Evolutionary conservation across 2,329 filamentous ascomycete genomes (phyloP).

Genomic region (Pseudocercospora eumusae): DNA sequence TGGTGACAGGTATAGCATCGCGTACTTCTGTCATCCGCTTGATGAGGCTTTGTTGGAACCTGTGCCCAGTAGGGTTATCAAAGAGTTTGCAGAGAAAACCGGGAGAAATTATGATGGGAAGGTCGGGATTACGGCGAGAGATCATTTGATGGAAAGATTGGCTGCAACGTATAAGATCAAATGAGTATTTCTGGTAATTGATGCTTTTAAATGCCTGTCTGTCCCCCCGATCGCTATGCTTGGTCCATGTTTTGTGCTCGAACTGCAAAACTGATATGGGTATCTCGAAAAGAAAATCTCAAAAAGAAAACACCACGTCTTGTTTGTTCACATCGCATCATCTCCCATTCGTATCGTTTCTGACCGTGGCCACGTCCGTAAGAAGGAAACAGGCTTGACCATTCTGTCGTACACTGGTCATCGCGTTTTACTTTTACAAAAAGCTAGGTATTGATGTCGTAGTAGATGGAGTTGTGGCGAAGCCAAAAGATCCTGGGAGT

Average conservation of each 20-base stretch:
- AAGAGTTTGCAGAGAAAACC: slow-evolving; percentile 39
- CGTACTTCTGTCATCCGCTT: slow-evolving; percentile 65
- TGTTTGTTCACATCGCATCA: not conserved
- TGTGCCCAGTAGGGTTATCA: slow-evolving; percentile 57
- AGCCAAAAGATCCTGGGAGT: not conserved
- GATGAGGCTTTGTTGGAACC: slow-evolving; percentile 56
- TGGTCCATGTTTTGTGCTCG: not conserved
- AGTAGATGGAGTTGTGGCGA: not conserved
- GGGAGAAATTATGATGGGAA: slow-evolving; percentile 36
- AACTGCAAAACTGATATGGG: not conserved
- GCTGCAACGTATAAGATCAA: slow-evolving; percentile 58
- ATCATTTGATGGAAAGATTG: slow-evolving; percentile 60
- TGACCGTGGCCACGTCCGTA: not conserved
- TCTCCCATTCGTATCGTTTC: not conserved
- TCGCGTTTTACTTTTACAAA: not conserved
- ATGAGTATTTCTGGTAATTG: not conserved
- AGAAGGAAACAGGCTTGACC: not conserved
- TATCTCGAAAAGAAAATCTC: not conserved
- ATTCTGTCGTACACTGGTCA: not conserved
- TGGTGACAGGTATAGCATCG: slow-evolving; percentile 40
- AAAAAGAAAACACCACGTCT: not conserved
- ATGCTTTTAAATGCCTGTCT: not conserved
- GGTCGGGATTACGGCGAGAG: slow-evolving; percentile 56
- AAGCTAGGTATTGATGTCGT: not conserved
- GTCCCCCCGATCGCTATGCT: slow-evolving; percentile 31